Evolutionary conservation across 1,139 yeast species (phyloP), one percentile per base, ranked within the genome.

Genomic region (Taphrina betulina): DNA sequence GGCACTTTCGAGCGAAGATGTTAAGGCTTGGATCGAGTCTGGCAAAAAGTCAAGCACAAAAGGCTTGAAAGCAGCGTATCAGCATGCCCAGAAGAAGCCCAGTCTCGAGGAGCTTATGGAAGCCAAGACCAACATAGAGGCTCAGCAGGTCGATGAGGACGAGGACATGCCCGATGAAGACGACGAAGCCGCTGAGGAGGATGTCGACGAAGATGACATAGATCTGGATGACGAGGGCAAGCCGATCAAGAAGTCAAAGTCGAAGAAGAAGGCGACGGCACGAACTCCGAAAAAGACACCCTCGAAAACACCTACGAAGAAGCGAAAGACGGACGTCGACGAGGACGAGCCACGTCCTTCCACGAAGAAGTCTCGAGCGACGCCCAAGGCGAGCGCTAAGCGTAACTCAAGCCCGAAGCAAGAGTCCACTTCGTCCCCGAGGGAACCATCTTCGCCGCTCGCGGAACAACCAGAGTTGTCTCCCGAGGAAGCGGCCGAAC

Each of bases 271-370:
- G 17, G 31, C 41, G 29, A 26, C 55, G 17, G 37, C 55, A 14
- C 36, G 46, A 19, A 33, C 56, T 12, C 52, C 52, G 14, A 36
- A 16, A 16, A 52, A 52, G 50, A 50, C 54, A 16, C 54, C 46
- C 5, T 16, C 35, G 17, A 38, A 41, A 16, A 38, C 54, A 10
- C 46, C 54, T 3, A 29, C 46, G 4, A 50, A 50, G 40, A 41
- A 42, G 36, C 22, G 54, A 17, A 50, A 50, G 34, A 38, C 45
- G 12, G 54, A 50, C 14, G 44, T 36, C 7, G 34, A 19, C 16
- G 53, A 35, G 3, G 36, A 26, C 20, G 53, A 46, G 24, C 12
- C 41, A 10, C 5, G n/a, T n/a, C 29, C 46, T 8, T 28, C 43
- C 14, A 33, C 43, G 12, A 40, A 26, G 33, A 50, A 50, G 29